Percentiles rank a stretch among this genome's conserved stretches.
Evolutionary conservation across 2,329 filamentous ascomycete genomes (phyloP).

Genomic region (Claviceps sp.): DNA sequence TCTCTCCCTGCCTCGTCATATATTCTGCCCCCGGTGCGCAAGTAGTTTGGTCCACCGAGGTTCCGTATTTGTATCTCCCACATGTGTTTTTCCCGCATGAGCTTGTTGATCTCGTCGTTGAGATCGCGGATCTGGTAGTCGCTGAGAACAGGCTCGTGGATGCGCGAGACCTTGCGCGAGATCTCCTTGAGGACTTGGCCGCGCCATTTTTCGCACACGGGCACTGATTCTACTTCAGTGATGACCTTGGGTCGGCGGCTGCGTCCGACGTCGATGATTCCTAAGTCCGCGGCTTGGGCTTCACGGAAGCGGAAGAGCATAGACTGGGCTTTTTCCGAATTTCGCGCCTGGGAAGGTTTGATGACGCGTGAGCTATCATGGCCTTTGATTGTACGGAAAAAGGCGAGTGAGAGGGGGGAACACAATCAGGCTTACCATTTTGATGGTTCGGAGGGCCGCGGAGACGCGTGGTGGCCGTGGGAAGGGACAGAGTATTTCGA

Average conservation of each 20-base stretch:
- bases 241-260: conserved; percentile 84
- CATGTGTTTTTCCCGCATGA: conserved; percentile 98
- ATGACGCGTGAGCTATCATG: neutral
- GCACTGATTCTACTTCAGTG: conserved; percentile 72
- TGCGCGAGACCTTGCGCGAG: conserved; percentile 88
- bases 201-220: conserved; percentile 91
- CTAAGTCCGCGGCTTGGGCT: conserved; percentile 87
- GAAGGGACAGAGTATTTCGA: neutral
- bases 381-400: neutral
- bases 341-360: conserved; percentile 56
- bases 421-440: conserved; percentile 1
- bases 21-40: conserved; percentile 56
- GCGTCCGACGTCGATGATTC: conserved; percentile 86
- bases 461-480: neutral
- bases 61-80: conserved; percentile 97
- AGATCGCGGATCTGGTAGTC: conserved; percentile 96
- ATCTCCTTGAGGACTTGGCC: conserved; percentile 96
- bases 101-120: conserved; percentile 98
- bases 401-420: neutral
- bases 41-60: conserved; percentile 94
- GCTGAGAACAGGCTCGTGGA: conserved; percentile 81
- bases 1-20: conserved; percentile 64
- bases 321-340: conserved; percentile 96
- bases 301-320: conserved; percentile 99
- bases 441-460: neutral